Evolutionary conservation across 495 filamentous ascomycete species (phyloP).

Genomic region (Platismatia glauca): DNA sequence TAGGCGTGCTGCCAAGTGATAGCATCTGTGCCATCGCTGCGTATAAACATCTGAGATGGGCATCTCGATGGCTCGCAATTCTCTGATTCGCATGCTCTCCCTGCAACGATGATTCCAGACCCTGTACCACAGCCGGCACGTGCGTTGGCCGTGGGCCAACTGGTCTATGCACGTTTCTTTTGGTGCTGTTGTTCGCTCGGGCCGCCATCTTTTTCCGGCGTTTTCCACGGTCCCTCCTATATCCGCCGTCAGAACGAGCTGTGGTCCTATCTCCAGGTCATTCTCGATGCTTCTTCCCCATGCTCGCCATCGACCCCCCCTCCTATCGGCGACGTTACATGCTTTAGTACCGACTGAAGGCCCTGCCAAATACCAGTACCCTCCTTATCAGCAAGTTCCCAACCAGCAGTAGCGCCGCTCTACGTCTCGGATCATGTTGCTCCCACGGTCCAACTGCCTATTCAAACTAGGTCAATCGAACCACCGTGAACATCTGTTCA

Average conservation of each 20-base stretch:
- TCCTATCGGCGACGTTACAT: too few species aligned
- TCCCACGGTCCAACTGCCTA: too few species aligned
- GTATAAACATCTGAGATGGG: not conserved
- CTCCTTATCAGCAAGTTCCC: too few species aligned
- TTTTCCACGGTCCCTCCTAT: not conserved
- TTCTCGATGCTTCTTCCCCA: not conserved
- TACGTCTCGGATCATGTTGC: too few species aligned
- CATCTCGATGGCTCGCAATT: not conserved
- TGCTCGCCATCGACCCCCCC: too few species aligned
- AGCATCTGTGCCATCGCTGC: not conserved
- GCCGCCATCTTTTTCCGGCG: not conserved
- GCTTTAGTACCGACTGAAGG: too few species aligned
- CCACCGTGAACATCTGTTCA: too few species aligned
- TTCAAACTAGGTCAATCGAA: too few species aligned
- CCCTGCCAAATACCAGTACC: too few species aligned
- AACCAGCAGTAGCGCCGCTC: too few species aligned
- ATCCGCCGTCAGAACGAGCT: not conserved
- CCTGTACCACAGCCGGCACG: too few species aligned
- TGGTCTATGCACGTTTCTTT: not conserved
- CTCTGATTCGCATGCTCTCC: not conserved
- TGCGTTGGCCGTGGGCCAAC: not conserved
- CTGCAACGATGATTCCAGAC: too few species aligned
- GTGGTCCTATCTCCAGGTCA: not conserved
- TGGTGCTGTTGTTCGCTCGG: not conserved
- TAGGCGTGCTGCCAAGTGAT: not conserved